Evolutionary conservation across 768 basidiomycete species (phyloP).

Genomic region (Tulasnella sp.): DNA sequence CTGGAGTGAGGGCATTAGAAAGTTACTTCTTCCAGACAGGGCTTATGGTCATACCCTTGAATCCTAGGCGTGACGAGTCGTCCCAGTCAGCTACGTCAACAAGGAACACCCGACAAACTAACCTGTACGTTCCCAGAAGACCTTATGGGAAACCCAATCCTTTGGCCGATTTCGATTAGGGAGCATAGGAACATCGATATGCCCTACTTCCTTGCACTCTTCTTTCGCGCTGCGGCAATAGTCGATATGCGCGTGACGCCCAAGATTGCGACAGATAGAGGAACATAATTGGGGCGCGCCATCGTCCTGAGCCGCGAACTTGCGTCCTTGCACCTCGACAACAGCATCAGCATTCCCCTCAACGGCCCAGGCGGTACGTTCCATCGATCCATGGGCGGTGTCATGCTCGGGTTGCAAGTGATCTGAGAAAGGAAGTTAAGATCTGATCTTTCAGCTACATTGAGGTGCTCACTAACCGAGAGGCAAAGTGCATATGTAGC

Average conservation of each 20-base stretch:
- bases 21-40: neutral
- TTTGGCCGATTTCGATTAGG: constrained; percentile 56
- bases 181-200: constrained; percentile 49
- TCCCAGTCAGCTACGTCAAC: neutral
- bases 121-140: constrained; percentile 65
- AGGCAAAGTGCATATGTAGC: constrained; percentile 62
- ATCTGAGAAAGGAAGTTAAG: constrained; percentile 45
- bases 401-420: constrained; percentile 65
- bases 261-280: constrained; percentile 29
- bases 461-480: constrained; percentile 47
- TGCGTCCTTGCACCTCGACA: constrained; percentile 59
- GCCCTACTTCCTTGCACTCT: constrained; percentile 47
- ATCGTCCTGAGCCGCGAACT: constrained; percentile 42
- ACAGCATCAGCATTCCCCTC: constrained; percentile 56
- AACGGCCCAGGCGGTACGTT: constrained; percentile 58
- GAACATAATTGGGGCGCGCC: constrained; percentile 34
- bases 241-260: constrained; percentile 33
- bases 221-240: constrained; percentile 23
- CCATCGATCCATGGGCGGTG: constrained; percentile 67
- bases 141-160: constrained; percentile 57
- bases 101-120: constrained; percentile 31
- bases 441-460: neutral
- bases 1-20: constrained; percentile 40
- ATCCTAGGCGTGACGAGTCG: neutral
- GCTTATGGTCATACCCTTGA: constrained; percentile 41